A percentile compares a stretch with the other conserved stretches of the same genome.
phyloP scores from a whole-genome alignment of 176 grass and related monocot genomes.

The Themeda triandra region DNA sequence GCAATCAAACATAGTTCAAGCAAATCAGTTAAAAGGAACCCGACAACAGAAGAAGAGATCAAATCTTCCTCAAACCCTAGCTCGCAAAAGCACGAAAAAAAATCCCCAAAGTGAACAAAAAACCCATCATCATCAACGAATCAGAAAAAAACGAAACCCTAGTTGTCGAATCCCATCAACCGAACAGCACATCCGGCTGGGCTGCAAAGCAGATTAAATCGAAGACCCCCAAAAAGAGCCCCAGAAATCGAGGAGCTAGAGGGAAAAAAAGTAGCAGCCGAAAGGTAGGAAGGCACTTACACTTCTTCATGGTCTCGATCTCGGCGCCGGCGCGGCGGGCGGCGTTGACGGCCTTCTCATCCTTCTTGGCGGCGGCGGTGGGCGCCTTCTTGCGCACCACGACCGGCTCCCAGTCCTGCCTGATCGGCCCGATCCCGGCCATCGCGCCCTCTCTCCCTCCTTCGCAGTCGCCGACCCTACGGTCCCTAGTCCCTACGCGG shows the following conservation, averaged over 20 bases:
- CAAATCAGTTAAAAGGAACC: neutral
- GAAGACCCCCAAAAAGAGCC: neutral
- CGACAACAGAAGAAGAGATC: neutral
- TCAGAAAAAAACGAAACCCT: neutral
- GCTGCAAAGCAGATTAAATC: neutral
- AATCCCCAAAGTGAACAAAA: neutral
- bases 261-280: neutral
- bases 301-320: slow-evolving; percentile 74
- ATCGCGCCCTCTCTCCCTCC: slow-evolving; percentile 16
- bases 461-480: neutral
- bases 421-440: slow-evolving; percentile 62
- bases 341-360: slow-evolving; percentile 82
- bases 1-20: neutral
- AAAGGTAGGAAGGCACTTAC: neutral
- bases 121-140: neutral
- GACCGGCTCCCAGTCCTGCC: slow-evolving; percentile 84
- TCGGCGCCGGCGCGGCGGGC: slow-evolving; percentile 76
- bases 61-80: neutral
- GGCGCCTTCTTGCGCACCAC: slow-evolving; percentile 83
- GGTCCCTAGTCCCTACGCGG: neutral
- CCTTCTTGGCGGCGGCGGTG: slow-evolving; percentile 68
- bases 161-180: neutral
- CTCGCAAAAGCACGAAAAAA: neutral
- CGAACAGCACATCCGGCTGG: neutral
- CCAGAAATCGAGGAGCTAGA: neutral